A percentile compares a stretch with the other conserved stretches of the same genome.
Conservation (phyloP, 2,329 filamentous ascomycete species). For the Allantophomopsis cytisporea region DNA sequence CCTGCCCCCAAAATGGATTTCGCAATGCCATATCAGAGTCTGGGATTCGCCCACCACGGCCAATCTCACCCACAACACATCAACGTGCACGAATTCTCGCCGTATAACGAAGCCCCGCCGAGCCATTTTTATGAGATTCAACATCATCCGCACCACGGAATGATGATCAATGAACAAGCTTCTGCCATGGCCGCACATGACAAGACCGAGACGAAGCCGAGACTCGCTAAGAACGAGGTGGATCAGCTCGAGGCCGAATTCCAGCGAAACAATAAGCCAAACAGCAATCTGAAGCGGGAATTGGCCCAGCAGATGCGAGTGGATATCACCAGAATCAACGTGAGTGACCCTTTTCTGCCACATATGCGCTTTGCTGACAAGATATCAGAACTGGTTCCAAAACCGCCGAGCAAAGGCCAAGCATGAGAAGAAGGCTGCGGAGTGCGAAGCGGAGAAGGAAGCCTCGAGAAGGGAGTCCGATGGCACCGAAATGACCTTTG, state of each 20-base stretch:
- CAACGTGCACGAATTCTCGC: too few relatives aligned
- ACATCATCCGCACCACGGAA: not conserved
- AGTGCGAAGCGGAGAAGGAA: slow-evolving; percentile 27
- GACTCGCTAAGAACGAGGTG: slow-evolving; percentile 39
- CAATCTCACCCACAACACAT: too few relatives aligned
- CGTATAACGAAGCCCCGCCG: too few relatives aligned
- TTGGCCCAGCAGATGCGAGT: slow-evolving; percentile 43
- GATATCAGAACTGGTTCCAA: slow-evolving; percentile 49
- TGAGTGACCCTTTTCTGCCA: slow-evolving; percentile 19
- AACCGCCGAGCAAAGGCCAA: slow-evolving; percentile 44
- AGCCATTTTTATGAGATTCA: not conserved
- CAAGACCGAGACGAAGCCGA: slow-evolving; percentile 35
- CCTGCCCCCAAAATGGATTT: too few relatives aligned
- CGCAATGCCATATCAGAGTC: too few relatives aligned
- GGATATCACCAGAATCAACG: slow-evolving; percentile 45
- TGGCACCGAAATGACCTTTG: not conserved
- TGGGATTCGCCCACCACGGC: too few relatives aligned
- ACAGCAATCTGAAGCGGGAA: slow-evolving; percentile 41
- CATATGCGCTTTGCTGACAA: slow-evolving; percentile 15
- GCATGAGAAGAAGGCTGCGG: slow-evolving; percentile 39
- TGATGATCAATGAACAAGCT: not conserved
- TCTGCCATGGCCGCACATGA: not conserved
- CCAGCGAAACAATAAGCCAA: slow-evolving; percentile 45
- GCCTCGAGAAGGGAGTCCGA: slow-evolving; percentile 9
- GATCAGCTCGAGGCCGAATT: slow-evolving; percentile 42